Base-by-base conservation (phyloP, 768 basidiomycete species). In the Candolleomyces eurysporus region DNA sequence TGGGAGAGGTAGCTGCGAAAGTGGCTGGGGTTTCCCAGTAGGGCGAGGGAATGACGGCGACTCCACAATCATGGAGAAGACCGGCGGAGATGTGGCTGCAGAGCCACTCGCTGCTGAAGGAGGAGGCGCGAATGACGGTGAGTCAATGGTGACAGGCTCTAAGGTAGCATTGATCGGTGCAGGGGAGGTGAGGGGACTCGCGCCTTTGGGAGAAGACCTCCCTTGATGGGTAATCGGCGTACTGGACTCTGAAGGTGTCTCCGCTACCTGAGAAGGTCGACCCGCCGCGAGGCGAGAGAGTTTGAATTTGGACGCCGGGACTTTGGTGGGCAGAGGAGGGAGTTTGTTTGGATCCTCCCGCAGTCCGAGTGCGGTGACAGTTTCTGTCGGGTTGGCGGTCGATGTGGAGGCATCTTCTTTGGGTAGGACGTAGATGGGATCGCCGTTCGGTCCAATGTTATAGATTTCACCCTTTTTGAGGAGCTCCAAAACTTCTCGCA, bases 401-500 rank as follows among this genome's bases (percentile, higher is more conserved):
- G 62, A 46, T 61, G 58, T 16, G 36, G 51, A 53, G 16, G 58
- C 52, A 16, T 26, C 14, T 8, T 45, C 54, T 57, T 32, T 21
- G 54, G 50, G 70, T 67, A 19, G 68, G 70, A 68, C 59, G 52
- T 75, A 70, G 9, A 77, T 48, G 61, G 72, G 67, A 30, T 75
- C 66, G 13, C 77, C 76, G 62, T 80, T 71, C 6, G 83, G 81
- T 21, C 86, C 86, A 22, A 79, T 66, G 65, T 88, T 87, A 57
- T 82, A 80, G 16, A 86, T 69, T 57, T 79, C 75, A 22, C 84
- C 84, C 63, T 78, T 79, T 62, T 72, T 76, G 54, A 88, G 65
- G 49, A 86, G 75, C 21, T 83, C 80, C 31, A 84, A 66, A 8
- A 84, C 71, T 62, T 85, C 84, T 67, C 80, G 82, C 61, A 79